Evolutionary conservation across 345 rosid genomes (phyloP).

Genomic region (Orychophragmus violaceus): DNA sequence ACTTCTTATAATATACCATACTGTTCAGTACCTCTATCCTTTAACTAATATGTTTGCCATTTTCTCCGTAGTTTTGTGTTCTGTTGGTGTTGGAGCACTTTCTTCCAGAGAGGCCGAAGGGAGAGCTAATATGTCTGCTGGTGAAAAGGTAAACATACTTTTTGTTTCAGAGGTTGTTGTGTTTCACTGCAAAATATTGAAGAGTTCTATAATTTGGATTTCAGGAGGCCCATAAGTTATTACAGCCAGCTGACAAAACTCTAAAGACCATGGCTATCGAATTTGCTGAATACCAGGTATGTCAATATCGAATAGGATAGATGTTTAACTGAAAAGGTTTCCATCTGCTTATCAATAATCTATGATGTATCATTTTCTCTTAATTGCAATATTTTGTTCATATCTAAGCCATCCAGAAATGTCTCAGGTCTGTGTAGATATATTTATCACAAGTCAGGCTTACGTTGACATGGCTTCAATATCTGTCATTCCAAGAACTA

Average conservation of each 20-base stretch:
- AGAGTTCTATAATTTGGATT: slow-evolving; percentile 8
- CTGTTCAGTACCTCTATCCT: background rate
- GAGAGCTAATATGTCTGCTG: slow-evolving; percentile 75
- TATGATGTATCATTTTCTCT: background rate
- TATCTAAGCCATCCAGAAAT: slow-evolving; percentile 5
- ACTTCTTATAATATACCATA: background rate
- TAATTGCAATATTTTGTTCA: slow-evolving; percentile 20
- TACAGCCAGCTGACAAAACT: slow-evolving; percentile 88
- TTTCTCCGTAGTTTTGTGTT: slow-evolving; percentile 61
- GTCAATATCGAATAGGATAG: background rate
- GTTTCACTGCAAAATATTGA: background rate
- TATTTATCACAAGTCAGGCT: slow-evolving; percentile 80
- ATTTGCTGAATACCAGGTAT: slow-evolving; percentile 96
- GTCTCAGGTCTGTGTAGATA: slow-evolving; percentile 87
- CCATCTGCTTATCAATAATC: background rate
- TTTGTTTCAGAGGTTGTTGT: background rate
- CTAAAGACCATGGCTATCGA: slow-evolving; percentile 93
- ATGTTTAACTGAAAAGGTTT: background rate
- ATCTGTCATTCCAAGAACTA: slow-evolving; percentile 78
- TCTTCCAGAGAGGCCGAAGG: slow-evolving; percentile 95
- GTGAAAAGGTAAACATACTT: slow-evolving; percentile 62
- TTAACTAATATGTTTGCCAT: slow-evolving; percentile 2
- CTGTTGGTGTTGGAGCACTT: slow-evolving; percentile 92
- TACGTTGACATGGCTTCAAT: slow-evolving; percentile 88
- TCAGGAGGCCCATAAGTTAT: slow-evolving; percentile 92